Evolutionary conservation across 106 monocot genomes (phyloP).

Genomic region (Platanthera guangdongensis): DNA sequence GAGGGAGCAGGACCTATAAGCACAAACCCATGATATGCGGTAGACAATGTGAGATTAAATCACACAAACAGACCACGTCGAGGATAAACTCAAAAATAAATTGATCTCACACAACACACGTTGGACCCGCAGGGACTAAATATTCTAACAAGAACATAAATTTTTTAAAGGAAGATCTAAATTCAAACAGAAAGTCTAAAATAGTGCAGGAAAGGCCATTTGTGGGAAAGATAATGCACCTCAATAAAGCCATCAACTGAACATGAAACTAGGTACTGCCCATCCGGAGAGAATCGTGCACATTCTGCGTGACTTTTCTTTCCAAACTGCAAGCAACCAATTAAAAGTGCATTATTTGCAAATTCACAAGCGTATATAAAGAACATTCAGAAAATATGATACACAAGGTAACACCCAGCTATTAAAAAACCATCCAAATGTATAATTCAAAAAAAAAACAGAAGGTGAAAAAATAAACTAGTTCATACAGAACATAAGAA

Average conservation of each 20-base stretch:
- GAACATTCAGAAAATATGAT: neutral
- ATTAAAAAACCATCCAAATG: neutral
- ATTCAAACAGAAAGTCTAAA: slow-evolving; percentile 1
- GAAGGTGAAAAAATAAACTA: neutral
- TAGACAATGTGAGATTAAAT: no score
- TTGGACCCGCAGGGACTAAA: no score
- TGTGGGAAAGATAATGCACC: slow-evolving; percentile 27
- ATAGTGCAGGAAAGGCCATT: neutral
- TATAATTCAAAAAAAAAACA: neutral
- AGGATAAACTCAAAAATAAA: no score
- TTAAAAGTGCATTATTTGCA: neutral
- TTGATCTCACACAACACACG: no score
- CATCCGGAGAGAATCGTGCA: slow-evolving; percentile 93
- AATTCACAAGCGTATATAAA: neutral
- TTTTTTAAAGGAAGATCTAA: neutral
- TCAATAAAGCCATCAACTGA: slow-evolving; percentile 95
- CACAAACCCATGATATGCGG: no score
- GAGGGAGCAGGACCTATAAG: no score
- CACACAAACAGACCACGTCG: no score
- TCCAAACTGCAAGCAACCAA: slow-evolving; percentile 51
- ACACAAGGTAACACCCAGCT: neutral
- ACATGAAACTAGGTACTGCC: slow-evolving; percentile 89
- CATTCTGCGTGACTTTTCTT: slow-evolving; percentile 81
- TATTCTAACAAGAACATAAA: neutral
- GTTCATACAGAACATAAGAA: neutral